Conservation (phyloP, 345 rosid genomes). For the Hypericum androsaemum region DNA sequence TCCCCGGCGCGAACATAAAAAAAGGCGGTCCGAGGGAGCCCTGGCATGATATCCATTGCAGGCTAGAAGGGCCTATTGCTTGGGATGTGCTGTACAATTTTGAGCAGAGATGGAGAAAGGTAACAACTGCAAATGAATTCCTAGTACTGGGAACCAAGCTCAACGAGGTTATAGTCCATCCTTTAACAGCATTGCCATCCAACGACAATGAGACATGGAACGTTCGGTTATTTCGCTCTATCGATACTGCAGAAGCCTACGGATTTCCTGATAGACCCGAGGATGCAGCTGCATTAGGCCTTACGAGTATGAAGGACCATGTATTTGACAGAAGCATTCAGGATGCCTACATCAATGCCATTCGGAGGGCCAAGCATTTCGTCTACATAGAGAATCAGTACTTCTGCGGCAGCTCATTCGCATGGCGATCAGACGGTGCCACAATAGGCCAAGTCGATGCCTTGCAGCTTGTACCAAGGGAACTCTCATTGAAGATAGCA, state of each 20-base stretch:
- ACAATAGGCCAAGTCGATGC: conserved; percentile 43
- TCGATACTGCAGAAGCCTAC: conserved; percentile 40
- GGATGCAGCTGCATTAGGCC: conserved; percentile 36
- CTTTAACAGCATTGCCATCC: conserved; percentile 11
- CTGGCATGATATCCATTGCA: conserved; percentile 92
- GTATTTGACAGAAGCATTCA: conserved; percentile 70
- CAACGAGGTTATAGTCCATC: conserved; percentile 17
- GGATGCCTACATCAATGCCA: conserved; percentile 70
- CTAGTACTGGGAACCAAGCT: conserved; percentile 27
- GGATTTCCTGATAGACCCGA: conserved; percentile 33
- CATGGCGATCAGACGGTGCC: conserved; percentile 46
- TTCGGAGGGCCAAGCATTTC: conserved; percentile 66
- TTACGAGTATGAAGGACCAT: conserved; percentile 41
- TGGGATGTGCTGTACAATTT: conserved; percentile 88
- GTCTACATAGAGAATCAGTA: conserved; percentile 86
- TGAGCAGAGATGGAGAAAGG: conserved; percentile 83
- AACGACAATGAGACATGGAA: conserved; percentile 40
- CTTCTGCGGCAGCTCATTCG: conserved; percentile 71
- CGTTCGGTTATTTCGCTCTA: conserved; percentile 64
- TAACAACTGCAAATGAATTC: conserved; percentile 28
- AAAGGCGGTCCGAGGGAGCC: conserved; percentile 96
- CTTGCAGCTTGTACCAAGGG: conserved; percentile 68
- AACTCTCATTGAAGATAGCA: conserved; percentile 58
- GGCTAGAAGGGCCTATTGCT: conserved; percentile 73
- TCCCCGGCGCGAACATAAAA: conserved; percentile 37